Evolutionary conservation across 768 basidiomycete genomes (phyloP).

Genomic region (Boletus reticuloceps): DNA sequence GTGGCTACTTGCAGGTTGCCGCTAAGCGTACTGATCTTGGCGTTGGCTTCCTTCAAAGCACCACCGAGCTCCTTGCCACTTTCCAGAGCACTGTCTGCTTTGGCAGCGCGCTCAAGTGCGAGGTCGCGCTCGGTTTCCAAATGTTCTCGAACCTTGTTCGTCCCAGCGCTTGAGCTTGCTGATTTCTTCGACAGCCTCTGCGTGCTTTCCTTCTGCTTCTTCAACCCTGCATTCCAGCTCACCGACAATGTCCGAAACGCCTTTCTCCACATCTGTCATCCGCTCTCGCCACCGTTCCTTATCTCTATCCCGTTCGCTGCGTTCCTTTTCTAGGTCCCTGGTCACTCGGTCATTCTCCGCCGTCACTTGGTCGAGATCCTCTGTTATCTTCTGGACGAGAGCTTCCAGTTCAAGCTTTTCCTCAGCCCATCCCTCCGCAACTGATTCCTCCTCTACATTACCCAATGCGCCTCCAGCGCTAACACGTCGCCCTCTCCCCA

Average conservation of each 20-base stretch:
- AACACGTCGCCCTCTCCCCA: constrained; percentile 41
- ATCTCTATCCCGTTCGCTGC: constrained; percentile 56
- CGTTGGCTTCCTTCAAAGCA: constrained; percentile 64
- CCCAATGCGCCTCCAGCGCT: constrained; percentile 56
- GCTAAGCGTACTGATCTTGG: constrained; percentile 52
- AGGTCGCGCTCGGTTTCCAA: constrained; percentile 52
- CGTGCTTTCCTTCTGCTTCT: constrained; percentile 48
- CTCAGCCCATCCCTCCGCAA: constrained; percentile 66
- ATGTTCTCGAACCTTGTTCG: constrained; percentile 43
- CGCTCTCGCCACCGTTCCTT: constrained; percentile 69
- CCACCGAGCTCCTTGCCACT: constrained; percentile 66
- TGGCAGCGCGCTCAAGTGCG: constrained; percentile 56
- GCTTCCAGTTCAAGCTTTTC: constrained; percentile 59
- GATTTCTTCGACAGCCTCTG: constrained; percentile 40
- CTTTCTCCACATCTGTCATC: constrained; percentile 69
- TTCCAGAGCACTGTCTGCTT: constrained; percentile 63
- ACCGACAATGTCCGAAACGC: constrained; percentile 64
- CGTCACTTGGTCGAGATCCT: constrained; percentile 38
- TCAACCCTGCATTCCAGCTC: constrained; percentile 58
- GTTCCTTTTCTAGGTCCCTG: constrained; percentile 52
- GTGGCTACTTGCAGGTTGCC: constrained; percentile 54
- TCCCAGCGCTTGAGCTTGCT: constrained; percentile 41
- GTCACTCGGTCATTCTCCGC: constrained; percentile 46
- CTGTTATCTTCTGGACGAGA: constrained; percentile 38
- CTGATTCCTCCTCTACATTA: constrained; percentile 61